Base-by-base conservation (phyloP, 2,329 filamentous ascomycete genomes). In the Plenodomus tracheiphilus region DNA sequence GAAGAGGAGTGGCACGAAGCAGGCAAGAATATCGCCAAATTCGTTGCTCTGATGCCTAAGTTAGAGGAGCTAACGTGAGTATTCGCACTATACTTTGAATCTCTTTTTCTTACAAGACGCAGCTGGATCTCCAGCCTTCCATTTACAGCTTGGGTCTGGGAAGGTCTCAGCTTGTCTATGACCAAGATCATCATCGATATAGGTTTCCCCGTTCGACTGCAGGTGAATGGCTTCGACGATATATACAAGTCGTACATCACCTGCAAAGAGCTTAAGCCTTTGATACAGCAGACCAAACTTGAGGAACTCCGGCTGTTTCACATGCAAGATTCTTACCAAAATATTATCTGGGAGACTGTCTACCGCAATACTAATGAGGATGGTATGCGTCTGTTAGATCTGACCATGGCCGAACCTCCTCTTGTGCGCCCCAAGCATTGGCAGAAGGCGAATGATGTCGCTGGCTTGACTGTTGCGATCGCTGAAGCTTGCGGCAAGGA, bases 11-110 rank as follows among this genome's bases (percentile, higher is more conserved):
- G 59, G 59, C 49, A 45, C 3, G 28, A 59, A 18, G 64, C 53
- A 17, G 47, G 56, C 19, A 40, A 42, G 10, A 28, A 45, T 16
- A 60, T 70, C 4, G 41, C 49, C 16, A 43, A 47, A 34, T 44
- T 70, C 3, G 54, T 68, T 6, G 30, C 46, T 15, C 43, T 56
- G 19, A 64, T 69, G 58, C 17, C 34, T 3, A 50, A 44, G 13
- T 49, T 71, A 10, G 54, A 58, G 21, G 65, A 69, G 38, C 43
- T 71, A 9, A 63, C 64, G 66, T 69, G 45, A 56, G 65, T 62
- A 9, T 39, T 22, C n/a, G 16, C 11, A 2, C n/a, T 18, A 28
- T 39, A 3, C 15, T 11, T 4, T 38, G 5, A n/a, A 5, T 18
- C 2, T 3, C 21, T 15, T 10, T 10, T 22, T 11, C 47, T 47